phyloP scores from a whole-genome alignment of 192 early-diverging fungal species.

The Funneliformis geosporum region DNA sequence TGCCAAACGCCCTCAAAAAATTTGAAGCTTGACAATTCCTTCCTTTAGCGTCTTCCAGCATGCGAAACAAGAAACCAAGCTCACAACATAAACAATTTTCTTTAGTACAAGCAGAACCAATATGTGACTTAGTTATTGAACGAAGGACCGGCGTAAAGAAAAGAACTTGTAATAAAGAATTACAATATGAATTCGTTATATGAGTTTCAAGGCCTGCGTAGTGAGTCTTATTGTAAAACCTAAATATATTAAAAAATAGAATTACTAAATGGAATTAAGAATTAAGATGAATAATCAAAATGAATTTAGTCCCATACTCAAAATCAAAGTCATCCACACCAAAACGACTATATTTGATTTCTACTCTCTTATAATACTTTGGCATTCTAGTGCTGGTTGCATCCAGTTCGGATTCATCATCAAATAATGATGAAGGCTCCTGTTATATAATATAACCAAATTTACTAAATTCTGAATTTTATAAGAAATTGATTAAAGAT shows the following conservation, averaged over 20 bases:
- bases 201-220: constrained; percentile 92
- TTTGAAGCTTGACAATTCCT: constrained; percentile 95
- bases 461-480: not conserved
- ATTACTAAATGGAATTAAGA: not conserved
- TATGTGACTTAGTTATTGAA: constrained; percentile 72
- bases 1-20: constrained; percentile 82
- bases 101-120: constrained; percentile 62
- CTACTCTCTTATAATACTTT: constrained; percentile 71
- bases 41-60: constrained; percentile 88
- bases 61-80: constrained; percentile 88
- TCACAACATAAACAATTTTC: constrained; percentile 90
- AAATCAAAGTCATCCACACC: constrained; percentile 99
- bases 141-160: constrained; percentile 71
- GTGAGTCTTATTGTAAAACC: constrained; percentile 86
- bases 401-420: constrained; percentile 41
- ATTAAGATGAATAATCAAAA: not conserved
- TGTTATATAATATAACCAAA: not conserved
- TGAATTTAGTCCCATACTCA: constrained; percentile 47
- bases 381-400: constrained; percentile 56
- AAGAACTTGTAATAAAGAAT: constrained; percentile 85
- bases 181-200: constrained; percentile 87
- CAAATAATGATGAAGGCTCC: constrained; percentile 12
- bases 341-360: constrained; percentile 90
- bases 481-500: constrained; percentile 1
- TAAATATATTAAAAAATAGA: constrained; percentile 8